phyloP scores from a whole-genome alignment of 495 filamentous ascomycete species.

The Aspergillus bertholletiae region DNA sequence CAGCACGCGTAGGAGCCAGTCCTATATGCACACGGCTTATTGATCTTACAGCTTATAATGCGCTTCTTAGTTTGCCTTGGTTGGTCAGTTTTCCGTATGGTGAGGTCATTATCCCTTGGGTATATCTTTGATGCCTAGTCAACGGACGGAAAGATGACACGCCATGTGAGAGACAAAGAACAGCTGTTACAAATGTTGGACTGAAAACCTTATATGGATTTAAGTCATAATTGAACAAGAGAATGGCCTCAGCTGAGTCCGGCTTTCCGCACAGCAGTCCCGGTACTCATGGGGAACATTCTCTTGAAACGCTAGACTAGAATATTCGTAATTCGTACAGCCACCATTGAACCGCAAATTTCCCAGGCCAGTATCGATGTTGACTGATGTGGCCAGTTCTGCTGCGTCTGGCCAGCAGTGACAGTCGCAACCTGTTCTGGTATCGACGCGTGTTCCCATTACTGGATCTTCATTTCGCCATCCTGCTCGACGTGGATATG shows the following conservation, averaged over 20 bases:
- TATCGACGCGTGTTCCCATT: background rate
- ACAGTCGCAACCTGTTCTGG: background rate
- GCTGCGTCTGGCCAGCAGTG: background rate
- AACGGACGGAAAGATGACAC: background rate
- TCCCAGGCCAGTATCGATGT: background rate
- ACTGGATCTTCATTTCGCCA: conserved; percentile 68
- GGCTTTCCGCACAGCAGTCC: conserved; percentile 1
- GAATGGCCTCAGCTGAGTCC: background rate
- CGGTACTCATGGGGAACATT: background rate
- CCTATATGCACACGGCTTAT: too few relatives aligned
- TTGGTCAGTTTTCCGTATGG: background rate
- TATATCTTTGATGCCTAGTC: background rate
- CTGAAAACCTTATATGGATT: background rate
- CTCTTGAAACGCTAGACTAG: background rate
- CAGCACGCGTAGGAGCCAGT: too few relatives aligned
- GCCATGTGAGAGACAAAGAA: background rate
- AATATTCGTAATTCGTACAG: conserved; percentile 3
- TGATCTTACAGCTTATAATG: background rate
- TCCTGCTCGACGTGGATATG: conserved; percentile 78
- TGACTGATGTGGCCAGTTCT: background rate
- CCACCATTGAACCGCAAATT: background rate
- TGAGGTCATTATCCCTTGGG: background rate
- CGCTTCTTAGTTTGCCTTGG: background rate
- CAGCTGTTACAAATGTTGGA: conserved; percentile 1
- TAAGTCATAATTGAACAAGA: background rate